These are phyloP conservation scores for Podospora appendiculata DNA, from an alignment of 495 filamentous ascomycete species.

Conservation along the genomic window DNA sequence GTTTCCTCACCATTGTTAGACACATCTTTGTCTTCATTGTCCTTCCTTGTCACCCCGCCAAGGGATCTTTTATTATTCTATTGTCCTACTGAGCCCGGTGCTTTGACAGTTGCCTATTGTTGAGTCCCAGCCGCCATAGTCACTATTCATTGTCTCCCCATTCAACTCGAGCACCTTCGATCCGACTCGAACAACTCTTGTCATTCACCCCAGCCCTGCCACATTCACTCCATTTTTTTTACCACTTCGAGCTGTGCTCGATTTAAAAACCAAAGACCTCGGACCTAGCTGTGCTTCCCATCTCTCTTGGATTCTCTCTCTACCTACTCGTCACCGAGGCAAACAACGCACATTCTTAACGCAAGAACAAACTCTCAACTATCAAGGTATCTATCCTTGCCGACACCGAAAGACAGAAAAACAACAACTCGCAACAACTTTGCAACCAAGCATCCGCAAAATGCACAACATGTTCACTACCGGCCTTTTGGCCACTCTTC, in stretches of 20 bases:
- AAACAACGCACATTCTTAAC: neutral
- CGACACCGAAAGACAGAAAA: neutral
- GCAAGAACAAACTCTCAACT: neutral
- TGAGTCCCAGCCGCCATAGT: neutral
- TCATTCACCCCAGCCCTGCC: no score
- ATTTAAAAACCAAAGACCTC: neutral
- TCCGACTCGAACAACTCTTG: no score
- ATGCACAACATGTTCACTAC: slow-evolving; percentile 27
- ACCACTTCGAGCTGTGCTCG: neutral
- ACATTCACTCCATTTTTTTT: no score
- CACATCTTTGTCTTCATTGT: neutral
- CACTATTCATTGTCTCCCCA: no score
- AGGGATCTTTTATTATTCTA: neutral
- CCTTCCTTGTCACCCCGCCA: neutral
- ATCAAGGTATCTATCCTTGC: neutral
- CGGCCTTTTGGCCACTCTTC: slow-evolving; percentile 18
- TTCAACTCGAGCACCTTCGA: no score
- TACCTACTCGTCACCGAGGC: neutral
- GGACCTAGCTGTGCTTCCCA: no score
- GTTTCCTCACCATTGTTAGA: slow-evolving; percentile 3
- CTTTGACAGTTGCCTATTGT: slow-evolving; percentile 7
- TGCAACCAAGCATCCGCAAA: slow-evolving; percentile 6
- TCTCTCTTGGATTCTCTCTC: no score
- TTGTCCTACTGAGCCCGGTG: slow-evolving; percentile 10
- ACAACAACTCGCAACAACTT: neutral